phyloP scores from a whole-genome alignment of 2,329 filamentous ascomycete species.

The Aspergillus tubingensis region DNA sequence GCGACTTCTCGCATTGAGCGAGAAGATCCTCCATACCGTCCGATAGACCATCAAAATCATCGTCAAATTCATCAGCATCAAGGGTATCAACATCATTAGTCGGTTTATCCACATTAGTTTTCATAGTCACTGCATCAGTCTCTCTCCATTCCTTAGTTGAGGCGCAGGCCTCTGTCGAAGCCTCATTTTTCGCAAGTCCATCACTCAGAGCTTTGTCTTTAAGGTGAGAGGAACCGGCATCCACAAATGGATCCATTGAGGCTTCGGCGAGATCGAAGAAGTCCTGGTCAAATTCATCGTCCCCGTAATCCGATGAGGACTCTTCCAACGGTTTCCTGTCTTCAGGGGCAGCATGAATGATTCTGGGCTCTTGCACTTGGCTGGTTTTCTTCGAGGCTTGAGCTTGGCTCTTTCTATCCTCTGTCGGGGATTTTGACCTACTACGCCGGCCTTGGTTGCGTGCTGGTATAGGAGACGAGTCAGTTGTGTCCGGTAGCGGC shows the following conservation, averaged over 20 bases:
- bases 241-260: constrained; percentile 34
- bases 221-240: constrained; percentile 5
- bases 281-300: constrained; percentile 50
- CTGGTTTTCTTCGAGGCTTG: background rate
- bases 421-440: constrained; percentile 35
- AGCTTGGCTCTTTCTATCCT: constrained; percentile 14
- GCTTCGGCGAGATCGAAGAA: constrained; percentile 45
- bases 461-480: constrained; percentile 47
- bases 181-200: background rate
- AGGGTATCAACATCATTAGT: constrained; percentile 4
- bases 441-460: constrained; percentile 33
- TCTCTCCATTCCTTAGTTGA: background rate
- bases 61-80: constrained; percentile 63
- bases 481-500: constrained; percentile 38
- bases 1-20: constrained; percentile 55
- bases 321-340: constrained; percentile 18
- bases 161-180: background rate
- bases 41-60: constrained; percentile 64
- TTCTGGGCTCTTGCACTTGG: background rate
- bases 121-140: background rate
- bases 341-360: constrained; percentile 1
- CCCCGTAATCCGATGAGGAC: constrained; percentile 50
- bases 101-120: background rate
- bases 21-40: constrained; percentile 62
- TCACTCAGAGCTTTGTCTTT: background rate